Evolutionary conservation across 202 grass and related monocot species (phyloP), one percentile per base, ranked within the genome.

Genomic region (Bolboschoenoplectus hybrid): DNA sequence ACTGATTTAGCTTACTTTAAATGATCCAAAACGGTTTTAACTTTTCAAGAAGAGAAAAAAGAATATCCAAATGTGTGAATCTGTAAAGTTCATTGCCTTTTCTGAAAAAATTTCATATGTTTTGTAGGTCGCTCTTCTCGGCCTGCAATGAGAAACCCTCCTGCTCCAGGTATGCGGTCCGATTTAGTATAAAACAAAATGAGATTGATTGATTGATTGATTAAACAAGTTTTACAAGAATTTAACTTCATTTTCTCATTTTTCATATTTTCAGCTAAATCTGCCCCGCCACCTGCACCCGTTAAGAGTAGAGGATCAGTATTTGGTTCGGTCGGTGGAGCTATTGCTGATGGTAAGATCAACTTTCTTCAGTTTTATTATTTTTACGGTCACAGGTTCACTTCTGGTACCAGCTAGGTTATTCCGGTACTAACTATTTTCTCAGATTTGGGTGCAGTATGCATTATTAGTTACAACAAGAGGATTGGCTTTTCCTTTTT

Each of bases 41-140:
- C 3, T 4, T 12, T 65, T 66, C 9, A 1, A 39, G 32, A 66
- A 38, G 13, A 12, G 20, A 4, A 63, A 66, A 66, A 57, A 57
- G 16, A 4, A 57, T 57, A 14, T 13, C 55, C 55, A 57, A 57
- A 75, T 52, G 20, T 32, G 8, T 74, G n/a, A 50, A 50, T 12
- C 4, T 75, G 47, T 75, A 53, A 16, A 35, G 12, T 75, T 13
- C 47, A 75, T 75, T 53, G 5, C 49, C 47, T 75, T 13, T 75
- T 35, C 26, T 3, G 16, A 75, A 36, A 49, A 49, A 13, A 6
- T 36, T 53, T 53, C 49, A 11, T 51, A 26, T 7, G 19, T 53
- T 44, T 34, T 75, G 47, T 75, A 75, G 72, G 72, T 75, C 47
- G 72, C 9, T 7, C 71, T 75, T 75, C 72, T 75, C 72, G 5